A percentile compares a stretch with the other conserved stretches of the same genome.
phyloP scores from a whole-genome alignment of 179 eudicot genomes.

The Nepenthes alata region DNA sequence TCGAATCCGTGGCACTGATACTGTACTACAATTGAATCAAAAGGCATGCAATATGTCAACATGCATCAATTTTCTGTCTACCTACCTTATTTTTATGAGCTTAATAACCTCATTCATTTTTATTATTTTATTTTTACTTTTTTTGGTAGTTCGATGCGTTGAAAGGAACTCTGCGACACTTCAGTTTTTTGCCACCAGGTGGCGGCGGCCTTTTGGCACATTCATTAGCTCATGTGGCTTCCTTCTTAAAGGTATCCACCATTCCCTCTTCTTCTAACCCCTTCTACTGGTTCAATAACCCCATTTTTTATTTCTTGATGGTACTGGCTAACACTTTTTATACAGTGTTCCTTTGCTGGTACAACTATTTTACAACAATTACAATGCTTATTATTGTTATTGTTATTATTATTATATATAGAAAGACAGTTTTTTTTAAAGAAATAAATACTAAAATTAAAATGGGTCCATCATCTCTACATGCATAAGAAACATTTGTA shows the following conservation, averaged over 20 bases:
- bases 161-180: conserved; percentile 73
- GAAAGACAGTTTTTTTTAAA: too few species aligned
- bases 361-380: too few species aligned
- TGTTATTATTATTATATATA: too few species aligned
- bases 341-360: too few species aligned
- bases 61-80: too few species aligned
- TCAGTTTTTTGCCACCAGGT: conserved; percentile 77
- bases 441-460: too few species aligned
- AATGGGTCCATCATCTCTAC: too few species aligned
- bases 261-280: neutral
- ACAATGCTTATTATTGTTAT: too few species aligned
- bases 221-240: conserved; percentile 77
- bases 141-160: conserved; percentile 61
- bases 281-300: neutral
- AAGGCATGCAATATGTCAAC: conserved; percentile 40
- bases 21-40: conserved; percentile 49
- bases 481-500: too few species aligned
- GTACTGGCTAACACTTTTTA: neutral
- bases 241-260: conserved; percentile 54
- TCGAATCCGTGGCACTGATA: conserved; percentile 55
- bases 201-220: conserved; percentile 88
- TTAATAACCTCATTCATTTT: neutral
- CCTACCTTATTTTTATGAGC: neutral
- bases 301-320: neutral
- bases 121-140: neutral